These are phyloP conservation scores for Penicillium dipodomyicola DNA, from an alignment of 495 filamentous ascomycete genomes.

Conservation along the genomic window DNA sequence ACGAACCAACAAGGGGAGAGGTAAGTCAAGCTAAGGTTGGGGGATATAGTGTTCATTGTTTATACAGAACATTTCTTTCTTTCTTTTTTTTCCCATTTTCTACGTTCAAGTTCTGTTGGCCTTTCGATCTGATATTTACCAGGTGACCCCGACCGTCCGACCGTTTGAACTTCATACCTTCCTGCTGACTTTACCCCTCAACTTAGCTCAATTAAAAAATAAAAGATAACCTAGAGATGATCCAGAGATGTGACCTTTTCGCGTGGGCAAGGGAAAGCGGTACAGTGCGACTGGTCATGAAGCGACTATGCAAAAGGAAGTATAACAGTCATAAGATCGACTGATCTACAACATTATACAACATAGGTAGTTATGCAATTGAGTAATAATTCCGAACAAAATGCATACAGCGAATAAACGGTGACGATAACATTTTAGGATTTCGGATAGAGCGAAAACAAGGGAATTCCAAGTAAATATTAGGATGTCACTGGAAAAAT, in stretches of 20 bases:
- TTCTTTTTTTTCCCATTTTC: background rate
- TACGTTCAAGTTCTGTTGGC: background rate
- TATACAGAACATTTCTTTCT: background rate
- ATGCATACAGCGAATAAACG: background rate
- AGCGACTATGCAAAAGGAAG: background rate
- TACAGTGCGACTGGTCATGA: background rate
- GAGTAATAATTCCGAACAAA: no score
- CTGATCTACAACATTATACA: no score
- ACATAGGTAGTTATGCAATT: no score
- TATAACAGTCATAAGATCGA: background rate
- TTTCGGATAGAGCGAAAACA: background rate
- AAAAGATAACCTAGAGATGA: background rate
- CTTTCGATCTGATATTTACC: background rate
- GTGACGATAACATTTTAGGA: background rate
- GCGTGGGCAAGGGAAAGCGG: background rate
- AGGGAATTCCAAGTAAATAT: background rate
- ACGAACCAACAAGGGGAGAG: background rate
- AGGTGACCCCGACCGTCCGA: background rate
- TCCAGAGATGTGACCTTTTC: background rate
- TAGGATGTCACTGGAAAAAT: no score
- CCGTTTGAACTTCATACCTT: background rate
- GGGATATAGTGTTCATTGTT: background rate
- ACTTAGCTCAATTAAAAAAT: background rate
- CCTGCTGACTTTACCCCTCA: slow-evolving; percentile 1
- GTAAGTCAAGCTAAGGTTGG: background rate